Percentiles rank a stretch among this genome's conserved stretches.
phyloP scores from a whole-genome alignment of 257 asterid genomes.

The Salvia miltiorrhiza region DNA sequence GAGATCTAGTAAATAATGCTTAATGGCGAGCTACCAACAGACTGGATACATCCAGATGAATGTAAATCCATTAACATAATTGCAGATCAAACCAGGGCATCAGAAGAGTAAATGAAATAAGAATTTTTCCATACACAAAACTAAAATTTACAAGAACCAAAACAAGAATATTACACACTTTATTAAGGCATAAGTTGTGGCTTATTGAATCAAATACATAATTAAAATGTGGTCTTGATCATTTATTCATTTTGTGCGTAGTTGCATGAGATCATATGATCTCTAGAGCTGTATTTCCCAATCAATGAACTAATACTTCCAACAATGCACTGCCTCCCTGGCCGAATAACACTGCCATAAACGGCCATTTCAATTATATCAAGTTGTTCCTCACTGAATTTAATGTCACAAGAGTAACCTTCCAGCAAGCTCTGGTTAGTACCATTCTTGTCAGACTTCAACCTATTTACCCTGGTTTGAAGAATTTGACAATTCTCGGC shows the following conservation, averaged over 20 bases:
- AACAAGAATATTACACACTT: not conserved
- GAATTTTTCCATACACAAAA: not conserved
- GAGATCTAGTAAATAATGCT: not conserved
- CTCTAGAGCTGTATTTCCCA: conserved; percentile 42
- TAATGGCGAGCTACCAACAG: not conserved
- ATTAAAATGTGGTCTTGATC: conserved; percentile 3
- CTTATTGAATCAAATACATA: conserved; percentile 3
- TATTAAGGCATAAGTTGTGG: not conserved
- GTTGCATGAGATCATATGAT: conserved; percentile 41
- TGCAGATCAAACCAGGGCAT: not conserved
- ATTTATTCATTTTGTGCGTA: conserved; percentile 20
- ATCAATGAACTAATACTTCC: conserved; percentile 42
- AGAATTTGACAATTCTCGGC: conserved; percentile 77
- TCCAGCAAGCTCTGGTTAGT: conserved; percentile 41
- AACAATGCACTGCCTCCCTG: conserved; percentile 48
- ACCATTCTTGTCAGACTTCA: conserved; percentile 56
- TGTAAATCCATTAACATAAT: not conserved
- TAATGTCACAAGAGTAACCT: conserved; percentile 70
- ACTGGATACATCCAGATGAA: not conserved
- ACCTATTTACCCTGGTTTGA: conserved; percentile 83
- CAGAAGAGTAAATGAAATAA: not conserved
- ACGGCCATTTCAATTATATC: conserved; percentile 72
- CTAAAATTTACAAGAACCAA: not conserved
- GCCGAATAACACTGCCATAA: conserved; percentile 56
- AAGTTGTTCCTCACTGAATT: conserved; percentile 51